Percentiles rank a stretch among this genome's conserved stretches.
These are phyloP conservation scores for Pelagomonas calceolata DNA, from an alignment of 108 stramenopile species.

Conservation along the genomic window DNA sequence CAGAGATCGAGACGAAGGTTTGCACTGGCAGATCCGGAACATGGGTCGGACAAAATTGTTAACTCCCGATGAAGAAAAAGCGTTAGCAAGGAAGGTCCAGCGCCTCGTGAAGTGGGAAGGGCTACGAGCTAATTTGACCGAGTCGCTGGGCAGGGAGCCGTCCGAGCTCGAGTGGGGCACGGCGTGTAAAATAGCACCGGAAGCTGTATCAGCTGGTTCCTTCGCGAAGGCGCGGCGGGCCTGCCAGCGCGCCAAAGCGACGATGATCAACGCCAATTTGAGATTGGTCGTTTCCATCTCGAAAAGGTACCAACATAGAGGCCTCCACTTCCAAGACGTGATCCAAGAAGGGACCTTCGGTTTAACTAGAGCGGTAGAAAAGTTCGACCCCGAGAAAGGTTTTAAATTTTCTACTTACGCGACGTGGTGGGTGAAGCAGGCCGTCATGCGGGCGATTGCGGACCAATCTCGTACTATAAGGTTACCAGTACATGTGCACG, in stretches of 20 bases:
- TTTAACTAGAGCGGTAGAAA: conserved; percentile 66
- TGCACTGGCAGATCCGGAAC: background rate
- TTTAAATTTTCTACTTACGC: conserved; percentile 85
- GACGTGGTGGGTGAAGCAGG: conserved; percentile 83
- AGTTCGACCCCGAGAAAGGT: conserved; percentile 71
- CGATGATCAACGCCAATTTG: conserved; percentile 85
- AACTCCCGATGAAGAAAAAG: background rate
- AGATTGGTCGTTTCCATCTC: conserved; percentile 81
- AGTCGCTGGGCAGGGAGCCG: background rate
- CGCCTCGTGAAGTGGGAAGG: background rate
- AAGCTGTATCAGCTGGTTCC: background rate
- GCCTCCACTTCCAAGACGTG: conserved; percentile 64
- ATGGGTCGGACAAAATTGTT: background rate
- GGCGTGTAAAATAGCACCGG: conserved; percentile 4
- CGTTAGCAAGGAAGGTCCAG: background rate
- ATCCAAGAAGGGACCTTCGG: conserved; percentile 80
- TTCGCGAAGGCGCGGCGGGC: background rate
- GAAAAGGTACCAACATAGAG: conserved; percentile 66
- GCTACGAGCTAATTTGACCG: background rate
- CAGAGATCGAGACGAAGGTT: background rate
- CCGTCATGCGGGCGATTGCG: conserved; percentile 74
- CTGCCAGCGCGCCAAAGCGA: conserved; percentile 54
- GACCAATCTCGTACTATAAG: conserved; percentile 84
- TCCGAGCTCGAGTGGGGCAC: conserved; percentile 16
- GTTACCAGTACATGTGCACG: conserved; percentile 93